Evolutionary conservation across 2,329 filamentous ascomycete genomes (phyloP), one percentile per base, ranked within the genome.

Genomic region (Lachnellula arida): DNA sequence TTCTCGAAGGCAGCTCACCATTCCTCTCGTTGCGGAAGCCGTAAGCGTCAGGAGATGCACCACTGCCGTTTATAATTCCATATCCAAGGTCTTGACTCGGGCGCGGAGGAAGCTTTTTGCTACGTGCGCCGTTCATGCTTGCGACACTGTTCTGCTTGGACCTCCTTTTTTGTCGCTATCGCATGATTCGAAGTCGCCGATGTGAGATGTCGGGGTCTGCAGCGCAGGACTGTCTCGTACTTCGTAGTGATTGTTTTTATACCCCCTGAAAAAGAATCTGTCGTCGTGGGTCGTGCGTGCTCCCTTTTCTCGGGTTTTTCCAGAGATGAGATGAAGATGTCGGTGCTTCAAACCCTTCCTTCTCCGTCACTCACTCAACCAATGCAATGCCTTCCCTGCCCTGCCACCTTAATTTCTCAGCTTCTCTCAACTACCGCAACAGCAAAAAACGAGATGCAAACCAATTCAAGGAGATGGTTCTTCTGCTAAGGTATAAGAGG

Each of bases 71-170:
- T 8, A 44, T 23, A 12, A 44, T 12, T 17, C 57, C 53, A 55
- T 62, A 62, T 53, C 54, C 57, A 44, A 53, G 23, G 55, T 63
- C 59, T 52, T 61, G 59, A 53, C 55, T 63, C 23, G 63, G 55
- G 34, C 54, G 59, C 6, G 57, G 46, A 44, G 64, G 60, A 53
- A 62, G 40, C 23, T 57, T 52, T 46, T 63, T 63, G 32, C 56
- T 39, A 28, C 55, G 51, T 17, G 51, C 39, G 19, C 37, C 58
- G 40, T 55, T 57, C 51, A 57, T 55, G 23, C 14, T 32, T 46
- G 44, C 44, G 44, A 25, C 42, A 23, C 19, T 19, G 7, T 12
- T 19, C 19, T 46, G 44, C 23, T 46, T 34, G 44, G 23, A 17
- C 44, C 44, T 32, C 44, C 23, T 46, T 28, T 25, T 28, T 28